A percentile compares a stretch with the other conserved stretches of the same genome.
Conservation (phyloP, 2,329 filamentous ascomycete genomes). For the Diaporthe amygdali region DNA sequence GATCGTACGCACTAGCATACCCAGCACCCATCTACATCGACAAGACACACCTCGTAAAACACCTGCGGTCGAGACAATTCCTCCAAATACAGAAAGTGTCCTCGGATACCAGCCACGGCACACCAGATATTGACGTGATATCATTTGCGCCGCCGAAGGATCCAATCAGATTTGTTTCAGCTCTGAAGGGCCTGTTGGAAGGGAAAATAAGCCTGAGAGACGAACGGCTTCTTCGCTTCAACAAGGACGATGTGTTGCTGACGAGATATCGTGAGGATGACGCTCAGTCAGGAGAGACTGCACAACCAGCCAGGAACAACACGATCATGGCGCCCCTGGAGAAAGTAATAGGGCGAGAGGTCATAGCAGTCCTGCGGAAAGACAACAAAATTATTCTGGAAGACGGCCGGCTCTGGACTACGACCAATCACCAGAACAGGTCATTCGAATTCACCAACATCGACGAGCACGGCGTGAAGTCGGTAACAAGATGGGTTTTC, state of each 20-base stretch:
- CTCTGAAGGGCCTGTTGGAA: conserved; percentile 3
- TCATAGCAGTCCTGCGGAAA: conserved; percentile 7
- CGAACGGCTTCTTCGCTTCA: not conserved
- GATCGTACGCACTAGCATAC: conserved; percentile 8
- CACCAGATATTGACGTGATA: conserved; percentile 13
- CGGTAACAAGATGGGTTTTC: not conserved
- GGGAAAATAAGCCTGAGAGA: conserved; percentile 8
- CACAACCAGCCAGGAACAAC: not conserved
- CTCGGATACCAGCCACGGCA: conserved; percentile 1
- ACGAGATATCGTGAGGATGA: not conserved
- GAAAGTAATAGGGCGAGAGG: not conserved
- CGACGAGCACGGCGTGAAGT: not conserved
- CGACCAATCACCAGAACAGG: not conserved
- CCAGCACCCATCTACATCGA: conserved; percentile 16
- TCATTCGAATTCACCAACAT: conserved; percentile 1
- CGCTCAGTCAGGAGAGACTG: not conserved
- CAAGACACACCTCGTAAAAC: conserved; percentile 11
- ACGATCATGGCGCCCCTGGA: not conserved
- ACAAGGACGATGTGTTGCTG: conserved; percentile 14
- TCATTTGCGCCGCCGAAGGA: conserved; percentile 15
- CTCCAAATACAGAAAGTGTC: conserved; percentile 3
- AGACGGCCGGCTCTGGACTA: conserved; percentile 10
- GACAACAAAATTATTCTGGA: conserved; percentile 10
- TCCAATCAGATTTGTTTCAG: conserved; percentile 16
- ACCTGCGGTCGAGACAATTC: conserved; percentile 15